Conservation (phyloP, 176 grass and related monocot genomes). For the Rhynchospora tenuis region DNA sequence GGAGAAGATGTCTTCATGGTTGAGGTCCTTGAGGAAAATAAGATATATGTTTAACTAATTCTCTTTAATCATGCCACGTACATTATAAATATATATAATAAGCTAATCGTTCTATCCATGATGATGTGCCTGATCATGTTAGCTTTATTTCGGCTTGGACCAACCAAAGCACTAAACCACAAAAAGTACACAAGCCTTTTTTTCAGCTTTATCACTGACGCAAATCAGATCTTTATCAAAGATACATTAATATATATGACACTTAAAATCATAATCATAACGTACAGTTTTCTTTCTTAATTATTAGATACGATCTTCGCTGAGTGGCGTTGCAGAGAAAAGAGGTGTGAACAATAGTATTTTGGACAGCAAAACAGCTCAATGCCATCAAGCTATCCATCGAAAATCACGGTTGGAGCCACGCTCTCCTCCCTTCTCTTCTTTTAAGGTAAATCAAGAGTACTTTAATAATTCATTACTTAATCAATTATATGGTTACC, state of each 20-base stretch:
- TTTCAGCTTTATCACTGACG: constrained; percentile 68
- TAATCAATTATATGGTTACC: no score
- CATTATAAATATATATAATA: not conserved
- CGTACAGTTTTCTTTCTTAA: not conserved
- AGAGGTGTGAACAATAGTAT: constrained; percentile 18
- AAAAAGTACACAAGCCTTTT: constrained; percentile 16
- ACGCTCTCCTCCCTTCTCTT: constrained; percentile 46
- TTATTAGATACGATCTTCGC: constrained; percentile 38
- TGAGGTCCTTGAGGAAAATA: not conserved
- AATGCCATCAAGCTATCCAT: constrained; percentile 17
- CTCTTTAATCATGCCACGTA: not conserved
- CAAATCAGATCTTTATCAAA: constrained; percentile 33
- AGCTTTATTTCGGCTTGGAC: constrained; percentile 17
- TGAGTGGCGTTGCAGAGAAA: constrained; percentile 33
- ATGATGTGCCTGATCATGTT: not conserved
- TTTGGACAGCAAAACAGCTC: constrained; percentile 25
- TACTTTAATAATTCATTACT: not conserved
- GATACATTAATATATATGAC: not conserved
- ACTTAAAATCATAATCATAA: not conserved
- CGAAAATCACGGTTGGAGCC: constrained; percentile 45
- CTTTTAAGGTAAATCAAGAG: constrained; percentile 53
- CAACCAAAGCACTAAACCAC: not conserved
- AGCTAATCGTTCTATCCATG: not conserved
- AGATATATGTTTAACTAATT: not conserved
- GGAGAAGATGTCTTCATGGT: not conserved